A percentile compares a stretch with the other conserved stretches of the same genome.
Conservation (phyloP, 768 basidiomycete species). For the Podaxis sp. region DNA sequence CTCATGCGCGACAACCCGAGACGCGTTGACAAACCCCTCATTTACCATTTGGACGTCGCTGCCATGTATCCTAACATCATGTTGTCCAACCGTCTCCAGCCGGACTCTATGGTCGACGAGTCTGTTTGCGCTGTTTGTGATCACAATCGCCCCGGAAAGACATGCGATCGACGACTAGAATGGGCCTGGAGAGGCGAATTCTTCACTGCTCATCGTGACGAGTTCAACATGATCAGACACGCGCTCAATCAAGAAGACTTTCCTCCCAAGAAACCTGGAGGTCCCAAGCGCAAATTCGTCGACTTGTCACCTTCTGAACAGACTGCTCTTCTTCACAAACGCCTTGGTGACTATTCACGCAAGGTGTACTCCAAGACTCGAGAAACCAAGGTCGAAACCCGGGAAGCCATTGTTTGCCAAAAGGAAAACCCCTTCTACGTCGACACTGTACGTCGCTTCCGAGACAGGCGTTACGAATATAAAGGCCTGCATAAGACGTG, state of each 20-base stretch:
- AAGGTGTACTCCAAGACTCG: constrained; percentile 99
- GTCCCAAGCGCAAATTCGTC: constrained; percentile 73
- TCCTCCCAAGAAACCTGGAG: constrained; percentile 75
- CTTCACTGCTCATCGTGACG: constrained; percentile 96
- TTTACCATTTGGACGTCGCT: constrained; percentile 98
- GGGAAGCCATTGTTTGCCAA: constrained; percentile 96
- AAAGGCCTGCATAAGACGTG: constrained; percentile 98
- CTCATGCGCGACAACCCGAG: constrained; percentile 89
- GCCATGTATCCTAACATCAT: constrained; percentile 99
- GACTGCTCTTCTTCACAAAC: constrained; percentile 90
- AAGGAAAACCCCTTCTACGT: constrained; percentile 99
- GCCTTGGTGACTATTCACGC: constrained; percentile 96
- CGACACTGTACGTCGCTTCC: constrained; percentile 94
- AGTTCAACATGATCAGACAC: constrained; percentile 98
- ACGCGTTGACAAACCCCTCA: constrained; percentile 88
- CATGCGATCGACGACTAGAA: constrained; percentile 88
- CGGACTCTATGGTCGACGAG: constrained; percentile 97
- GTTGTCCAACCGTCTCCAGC: constrained; percentile 98
- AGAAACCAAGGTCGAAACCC: constrained; percentile 92
- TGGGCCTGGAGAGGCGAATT: constrained; percentile 99
- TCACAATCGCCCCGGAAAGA: constrained; percentile 94
- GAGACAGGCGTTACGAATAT: constrained; percentile 98
- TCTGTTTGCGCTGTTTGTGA: constrained; percentile 97
- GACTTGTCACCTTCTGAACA: constrained; percentile 87
- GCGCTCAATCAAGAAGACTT: constrained; percentile 94